Evolutionary conservation across 2,329 filamentous ascomycete species (phyloP), one percentile per base, ranked within the genome.

Genomic region (Fusarium beomiforme): DNA sequence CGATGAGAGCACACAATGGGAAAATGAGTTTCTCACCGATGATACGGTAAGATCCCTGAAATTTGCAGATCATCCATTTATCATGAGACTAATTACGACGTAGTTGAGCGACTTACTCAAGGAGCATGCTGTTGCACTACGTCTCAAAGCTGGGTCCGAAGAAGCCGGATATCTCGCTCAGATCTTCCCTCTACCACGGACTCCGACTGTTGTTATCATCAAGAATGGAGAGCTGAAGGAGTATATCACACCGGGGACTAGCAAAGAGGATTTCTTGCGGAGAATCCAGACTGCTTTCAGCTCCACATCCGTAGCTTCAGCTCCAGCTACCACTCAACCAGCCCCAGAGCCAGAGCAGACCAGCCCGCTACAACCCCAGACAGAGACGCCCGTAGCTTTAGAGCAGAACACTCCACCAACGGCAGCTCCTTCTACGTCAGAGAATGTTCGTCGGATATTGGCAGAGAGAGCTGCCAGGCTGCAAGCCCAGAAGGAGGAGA

Each of bases 141-240:
- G 91, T 54, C 85, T 98, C 24, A 81, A 86, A 36, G 89, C 91
- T 21, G 93, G 91, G 24, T 94, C 92, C 4, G 88, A 92, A 71
- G 94, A 97, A 83, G 94, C 94, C 13, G 90, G 88, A 9, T 97
- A 94, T 76, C 85, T 98, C 17, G 88, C 91, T 13, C 93, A 93
- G 47, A 93, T 97, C 76, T 97, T 93, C 75, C 93, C 93, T 0
- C 84, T 97, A n/a, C 87, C 89, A 2, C 89, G 89, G 72, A 89
- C 90, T n/a, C 95, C 95, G 0, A 92, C 92, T 3, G 82, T 97
- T 12, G 87, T 97, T 19, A 84, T 97, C 23, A 95, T 97, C 74
- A 89, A 91, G 77, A 92, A 94, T 80, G 93, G 92, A 12, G 88
- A 92, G 68, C 83, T 97, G 17, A 90, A 92, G 76, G 91, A 95